A percentile compares a stretch with the other conserved stretches of the same genome.
Conservation (phyloP, 1,284 basidiomycete genomes). For the Leccinum subspadiceum region DNA sequence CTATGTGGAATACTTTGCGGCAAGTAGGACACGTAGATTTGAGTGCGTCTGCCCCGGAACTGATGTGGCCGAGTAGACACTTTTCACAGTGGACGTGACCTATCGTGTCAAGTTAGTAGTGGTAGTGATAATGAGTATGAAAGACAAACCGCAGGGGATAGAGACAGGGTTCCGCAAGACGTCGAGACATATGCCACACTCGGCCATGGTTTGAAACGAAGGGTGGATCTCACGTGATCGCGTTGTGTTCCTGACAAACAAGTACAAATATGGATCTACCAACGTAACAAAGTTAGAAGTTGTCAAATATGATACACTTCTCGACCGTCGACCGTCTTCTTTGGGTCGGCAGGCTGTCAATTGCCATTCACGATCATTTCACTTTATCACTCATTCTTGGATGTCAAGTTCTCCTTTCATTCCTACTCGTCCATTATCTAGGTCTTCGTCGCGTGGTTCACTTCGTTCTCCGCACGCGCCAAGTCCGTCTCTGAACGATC, state of each 20-base stretch:
- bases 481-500: slow-evolving; percentile 57
- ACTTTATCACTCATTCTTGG: slow-evolving; percentile 19
- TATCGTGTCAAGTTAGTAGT: slow-evolving; percentile 23
- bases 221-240: slow-evolving; percentile 27
- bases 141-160: slow-evolving; percentile 55
- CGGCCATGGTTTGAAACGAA: slow-evolving; percentile 33
- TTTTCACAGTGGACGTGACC: slow-evolving; percentile 62
- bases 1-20: slow-evolving; percentile 50
- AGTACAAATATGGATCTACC: slow-evolving; percentile 22
- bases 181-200: slow-evolving; percentile 64
- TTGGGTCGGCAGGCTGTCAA: slow-evolving; percentile 16
- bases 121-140: neutral
- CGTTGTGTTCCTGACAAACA: slow-evolving; percentile 26
- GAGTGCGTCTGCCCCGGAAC: slow-evolving; percentile 40
- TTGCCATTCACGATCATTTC: slow-evolving; percentile 30
- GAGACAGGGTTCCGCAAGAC: slow-evolving; percentile 51
- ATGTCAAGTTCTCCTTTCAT: slow-evolving; percentile 36
- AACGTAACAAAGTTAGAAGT: neutral
- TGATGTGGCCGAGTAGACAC: slow-evolving; percentile 51
- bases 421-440: slow-evolving; percentile 41
- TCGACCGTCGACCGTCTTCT: neutral
- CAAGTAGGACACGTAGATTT: slow-evolving; percentile 57
- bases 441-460: slow-evolving; percentile 61
- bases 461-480: slow-evolving; percentile 46
- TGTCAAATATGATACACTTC: slow-evolving; percentile 6